Conservation (phyloP, 2,329 filamentous ascomycete genomes). For the Aspergillus pseudoterreus region DNA sequence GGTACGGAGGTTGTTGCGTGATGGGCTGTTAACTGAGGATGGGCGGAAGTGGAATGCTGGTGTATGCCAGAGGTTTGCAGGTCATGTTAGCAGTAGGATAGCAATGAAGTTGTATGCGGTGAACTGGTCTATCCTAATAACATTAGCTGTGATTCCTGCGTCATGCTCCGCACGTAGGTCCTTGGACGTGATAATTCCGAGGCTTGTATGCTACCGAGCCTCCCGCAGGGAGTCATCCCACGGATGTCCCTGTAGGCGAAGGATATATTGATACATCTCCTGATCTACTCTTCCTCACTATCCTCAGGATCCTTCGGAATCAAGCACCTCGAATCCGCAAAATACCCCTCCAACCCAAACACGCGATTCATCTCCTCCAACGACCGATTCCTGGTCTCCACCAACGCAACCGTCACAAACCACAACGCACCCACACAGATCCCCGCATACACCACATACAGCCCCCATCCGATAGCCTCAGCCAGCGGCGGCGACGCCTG, state of each 20-base stretch:
- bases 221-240: slow-evolving; percentile 1
- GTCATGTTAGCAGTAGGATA: no score
- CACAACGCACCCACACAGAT: slow-evolving; percentile 16
- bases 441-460: slow-evolving; percentile 18
- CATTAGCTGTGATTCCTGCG: no score
- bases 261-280: no score
- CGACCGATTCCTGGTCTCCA: slow-evolving; percentile 13
- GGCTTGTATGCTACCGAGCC: background rate
- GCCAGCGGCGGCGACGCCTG: slow-evolving; percentile 12
- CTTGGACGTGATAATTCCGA: no score
- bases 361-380: slow-evolving; percentile 17
- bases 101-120: no score
- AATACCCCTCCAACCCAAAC: slow-evolving; percentile 14
- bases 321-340: slow-evolving; percentile 6
- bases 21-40: no score
- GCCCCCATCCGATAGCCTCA: slow-evolving; percentile 16
- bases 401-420: slow-evolving; percentile 16
- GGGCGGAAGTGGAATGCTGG: no score
- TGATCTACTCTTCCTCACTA: background rate
- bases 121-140: background rate
- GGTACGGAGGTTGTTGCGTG: no score
- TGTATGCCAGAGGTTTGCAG: no score
- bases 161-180: no score
- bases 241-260: no score
- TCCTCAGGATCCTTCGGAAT: background rate